Base-by-base conservation (phyloP, 2,329 filamentous ascomycete species). In the Escovopsis sp. region DNA sequence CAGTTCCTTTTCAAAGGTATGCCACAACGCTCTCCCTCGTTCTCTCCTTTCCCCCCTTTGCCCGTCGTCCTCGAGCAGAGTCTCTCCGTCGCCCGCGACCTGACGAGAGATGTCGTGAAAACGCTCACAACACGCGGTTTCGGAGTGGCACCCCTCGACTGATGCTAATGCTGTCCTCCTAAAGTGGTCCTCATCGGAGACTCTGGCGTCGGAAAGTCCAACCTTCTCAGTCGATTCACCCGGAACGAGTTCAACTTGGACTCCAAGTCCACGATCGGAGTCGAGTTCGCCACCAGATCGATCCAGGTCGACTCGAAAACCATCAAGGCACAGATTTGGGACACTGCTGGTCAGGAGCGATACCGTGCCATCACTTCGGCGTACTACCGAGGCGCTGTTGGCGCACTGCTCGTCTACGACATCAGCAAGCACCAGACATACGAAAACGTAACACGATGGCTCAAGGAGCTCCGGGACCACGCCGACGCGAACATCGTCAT, bases 301-400 rank as follows among this genome's bases (percentile, higher is more conserved):
- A 98, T 98, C 63, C 89, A 96, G 68, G 91, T 98, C 58, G 91
- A 98, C 68, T 84, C 84, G 60, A 98, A 98, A 77, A 98, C 91
- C 50, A 98, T 98, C 79, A 98, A 98, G 76, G 91, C 91, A 55
- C 91, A 98, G 72, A 98, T 98, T 59, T 98, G 93, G 91, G 91
- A 98, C 72, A 98, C 91, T 45, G 91, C 91, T 52, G 91, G 91
- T 53, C 91, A 98, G 71, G 91, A 98, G 70, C 83, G 91, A 64
- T 98, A 96, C 72, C 85, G 93, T 62, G 91, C 91, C 63, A 98
- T 98, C 65, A 98, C 91, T 54, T 95, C 91, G 46, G 91, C 91
- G 53, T 98, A 98, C 73, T 98, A 98, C 69, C 84, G 91, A 57
- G 93, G 91, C 57, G 93, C 91, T 42, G 91, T 98, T 43, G 91